Base-by-base conservation (phyloP, 345 rosid genomes). In the Lepidium sativum region DNA sequence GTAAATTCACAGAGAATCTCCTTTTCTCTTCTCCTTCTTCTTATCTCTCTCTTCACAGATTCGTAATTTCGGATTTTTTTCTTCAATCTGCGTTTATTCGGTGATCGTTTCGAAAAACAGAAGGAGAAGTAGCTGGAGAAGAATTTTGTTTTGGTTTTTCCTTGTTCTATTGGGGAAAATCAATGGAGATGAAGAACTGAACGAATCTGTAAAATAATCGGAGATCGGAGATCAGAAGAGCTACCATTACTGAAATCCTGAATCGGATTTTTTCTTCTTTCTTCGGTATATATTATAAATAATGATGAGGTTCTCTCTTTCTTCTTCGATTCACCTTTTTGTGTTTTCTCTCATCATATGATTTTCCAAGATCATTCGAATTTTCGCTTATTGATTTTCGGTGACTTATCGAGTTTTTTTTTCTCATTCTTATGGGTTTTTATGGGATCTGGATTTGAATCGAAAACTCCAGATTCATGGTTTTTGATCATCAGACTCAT, bases 301-400 rank as follows among this genome's bases (percentile, higher is more conserved):
- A 64, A 68, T 68, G 72, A 68, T 68, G 72, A 68, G 72, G 72
- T 68, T 14, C 57, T 68, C 72, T 68, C 72, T 58, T 58, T 68
- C 57, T 57, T 68, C 54, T 68, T 49, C 31, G 48, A 47, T 68
- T 68, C 1, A n/a, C 10, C 9, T 42, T 17, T 54, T 21, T 42
- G 0, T 39, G 16, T 53, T 7, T 9, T 2, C 29, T 34, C 37
- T 33, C 32, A 20, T 60, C 51, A 10, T 11, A 49, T 40, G 25
- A 6, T 40, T 29, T 56, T 16, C 8, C 2, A 6, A 37, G 17
- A 42, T 18, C 49, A 43, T 43, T 43, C 49, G 49, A 43, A 43
- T 43, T 17, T 9, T 0, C 48, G 16, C 5, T 42, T 42, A 5
- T 60, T 29, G 29, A 6, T 43, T 60, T 53, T 48, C 9, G 23